phyloP scores from a whole-genome alignment of 1,139 yeast genomes.

The Sugiyamaella pinicola region DNA sequence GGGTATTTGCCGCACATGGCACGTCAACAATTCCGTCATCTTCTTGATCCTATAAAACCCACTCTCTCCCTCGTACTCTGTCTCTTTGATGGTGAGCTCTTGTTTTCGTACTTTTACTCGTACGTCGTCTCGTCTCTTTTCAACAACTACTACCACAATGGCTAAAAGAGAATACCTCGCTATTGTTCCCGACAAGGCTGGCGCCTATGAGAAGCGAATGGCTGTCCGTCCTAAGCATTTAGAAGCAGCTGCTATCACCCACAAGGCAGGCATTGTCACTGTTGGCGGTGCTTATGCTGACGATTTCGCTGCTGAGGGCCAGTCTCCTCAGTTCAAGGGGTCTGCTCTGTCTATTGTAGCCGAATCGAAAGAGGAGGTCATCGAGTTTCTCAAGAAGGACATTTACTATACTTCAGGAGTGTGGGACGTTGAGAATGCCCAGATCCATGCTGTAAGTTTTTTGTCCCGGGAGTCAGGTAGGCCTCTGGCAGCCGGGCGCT shows the following conservation, averaged over 20 bases:
- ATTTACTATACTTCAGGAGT: slow-evolving; percentile 64
- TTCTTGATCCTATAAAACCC: no score
- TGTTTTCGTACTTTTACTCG: neutral
- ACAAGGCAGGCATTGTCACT: slow-evolving; percentile 57
- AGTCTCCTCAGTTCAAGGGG: slow-evolving; percentile 64
- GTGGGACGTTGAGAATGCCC: slow-evolving; percentile 71
- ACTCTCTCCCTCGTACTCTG: no score
- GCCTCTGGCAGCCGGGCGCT: slow-evolving; percentile 7
- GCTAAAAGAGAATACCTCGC: slow-evolving; percentile 43
- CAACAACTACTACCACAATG: slow-evolving; percentile 6
- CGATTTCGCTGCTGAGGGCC: slow-evolving; percentile 47
- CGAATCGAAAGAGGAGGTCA: slow-evolving; percentile 60
- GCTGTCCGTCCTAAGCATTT: slow-evolving; percentile 60
- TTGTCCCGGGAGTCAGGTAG: no score
- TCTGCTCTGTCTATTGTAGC: slow-evolving; percentile 67
- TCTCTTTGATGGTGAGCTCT: neutral
- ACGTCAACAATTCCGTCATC: neutral
- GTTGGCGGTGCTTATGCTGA: slow-evolving; percentile 49
- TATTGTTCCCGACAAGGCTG: slow-evolving; percentile 70
- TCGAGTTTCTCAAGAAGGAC: slow-evolving; percentile 65
- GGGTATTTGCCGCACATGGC: neutral
- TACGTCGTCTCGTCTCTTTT: neutral
- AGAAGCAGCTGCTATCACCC: slow-evolving; percentile 53
- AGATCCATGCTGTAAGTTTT: slow-evolving; percentile 55
- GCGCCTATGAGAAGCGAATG: slow-evolving; percentile 54